Evolutionary conservation across 352 stramenopile species (phyloP), one percentile per base, ranked within the genome.

Genomic region (Pythium aphanidermatum): DNA sequence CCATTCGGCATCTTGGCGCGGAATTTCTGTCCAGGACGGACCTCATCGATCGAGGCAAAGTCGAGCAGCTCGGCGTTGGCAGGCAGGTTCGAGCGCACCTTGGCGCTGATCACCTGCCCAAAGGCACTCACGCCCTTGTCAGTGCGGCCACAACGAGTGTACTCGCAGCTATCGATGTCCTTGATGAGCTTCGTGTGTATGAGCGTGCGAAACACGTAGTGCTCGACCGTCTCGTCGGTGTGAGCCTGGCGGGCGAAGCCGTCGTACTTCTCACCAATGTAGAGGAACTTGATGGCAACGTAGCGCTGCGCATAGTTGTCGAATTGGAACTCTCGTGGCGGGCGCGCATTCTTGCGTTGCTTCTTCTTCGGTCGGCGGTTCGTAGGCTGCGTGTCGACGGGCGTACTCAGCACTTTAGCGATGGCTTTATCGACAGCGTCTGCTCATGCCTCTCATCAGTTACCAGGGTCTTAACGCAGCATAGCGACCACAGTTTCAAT

Each of bases 91-190:
- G 82, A 94, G 24, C 82, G 82, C 46, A 94, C 52, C 13, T 63
- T 73, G 2, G 91, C 51, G 1, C 58, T 70, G 13, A 94, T 62
- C 41, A 92, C 80, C 65, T 94, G 82, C 3, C 79, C 79, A 41
- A 94, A 87, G 1, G 82, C 82, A 44, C 80, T 96, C 5, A 99
- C 97, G 16, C 96, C 96, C 35, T 85, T 83, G 63, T 99, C 97
- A 2, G 97, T 99, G 21, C 97, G 80, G 4, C 97, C 97, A 56
- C 96, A 99, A 23, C 96, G 80, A 10, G 87, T 98, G 73, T 99
- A 99, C 10, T 70, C 62, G 48, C 66, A 83, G 40, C 67, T 62
- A 24, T 91, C 61, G 37, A 91, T 71, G 67, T 79, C 86, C 27
- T 76, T 66, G 31, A 98, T 92, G 5, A 99, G 67, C 40, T 90